Percentiles rank a stretch among this genome's conserved stretches.
These are phyloP conservation scores for Calamus simplicifolius DNA, from an alignment of 176 grass and related monocot genomes.

Conservation along the genomic window DNA sequence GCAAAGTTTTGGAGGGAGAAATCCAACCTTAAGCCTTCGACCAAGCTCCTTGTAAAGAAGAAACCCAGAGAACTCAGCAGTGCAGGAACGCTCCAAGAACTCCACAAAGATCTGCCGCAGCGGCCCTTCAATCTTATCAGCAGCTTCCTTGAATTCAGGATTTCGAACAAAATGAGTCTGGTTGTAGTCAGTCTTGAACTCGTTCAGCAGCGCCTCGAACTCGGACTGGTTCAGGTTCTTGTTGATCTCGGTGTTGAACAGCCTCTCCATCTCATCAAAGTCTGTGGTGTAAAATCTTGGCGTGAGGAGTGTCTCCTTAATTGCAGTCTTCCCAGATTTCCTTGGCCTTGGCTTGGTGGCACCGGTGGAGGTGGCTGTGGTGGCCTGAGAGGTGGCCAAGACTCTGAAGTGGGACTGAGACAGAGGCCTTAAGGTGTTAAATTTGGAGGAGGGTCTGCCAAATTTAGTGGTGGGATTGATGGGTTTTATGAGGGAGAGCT, in stretches of 20 bases:
- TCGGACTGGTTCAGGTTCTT: conserved; percentile 85
- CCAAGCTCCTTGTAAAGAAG: conserved; percentile 99
- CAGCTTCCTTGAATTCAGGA: conserved; percentile 83
- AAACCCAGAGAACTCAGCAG: conserved; percentile 90
- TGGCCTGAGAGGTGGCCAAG: conserved; percentile 16
- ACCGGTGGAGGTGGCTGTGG: conserved; percentile 21
- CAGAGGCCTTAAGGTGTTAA: conserved; percentile 9
- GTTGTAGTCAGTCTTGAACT: conserved; percentile 99
- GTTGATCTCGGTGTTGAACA: conserved; percentile 93
- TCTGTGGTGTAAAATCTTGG: conserved; percentile 92
- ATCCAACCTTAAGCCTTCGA: conserved; percentile 70
- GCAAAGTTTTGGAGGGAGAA: neutral
- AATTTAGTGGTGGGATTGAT: conserved; percentile 22
- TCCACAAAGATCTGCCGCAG: conserved; percentile 89
- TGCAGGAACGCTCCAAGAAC: conserved; percentile 96
- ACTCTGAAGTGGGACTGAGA: conserved; percentile 20
- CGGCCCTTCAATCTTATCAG: conserved; percentile 81
- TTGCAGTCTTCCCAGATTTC: conserved; percentile 44
- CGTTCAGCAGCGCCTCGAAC: conserved; percentile 85
- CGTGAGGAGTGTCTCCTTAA: conserved; percentile 76
- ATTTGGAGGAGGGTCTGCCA: conserved; percentile 18
- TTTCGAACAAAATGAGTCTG: conserved; percentile 97
- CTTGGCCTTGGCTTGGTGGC: conserved; percentile 29
- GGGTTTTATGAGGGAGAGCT: conserved; percentile 73
- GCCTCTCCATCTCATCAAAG: conserved; percentile 97